Percentiles rank a stretch among this genome's conserved stretches.
phyloP scores from a whole-genome alignment of 2,329 filamentous ascomycete species.

The Gnomoniopsis smithogilvyi region DNA sequence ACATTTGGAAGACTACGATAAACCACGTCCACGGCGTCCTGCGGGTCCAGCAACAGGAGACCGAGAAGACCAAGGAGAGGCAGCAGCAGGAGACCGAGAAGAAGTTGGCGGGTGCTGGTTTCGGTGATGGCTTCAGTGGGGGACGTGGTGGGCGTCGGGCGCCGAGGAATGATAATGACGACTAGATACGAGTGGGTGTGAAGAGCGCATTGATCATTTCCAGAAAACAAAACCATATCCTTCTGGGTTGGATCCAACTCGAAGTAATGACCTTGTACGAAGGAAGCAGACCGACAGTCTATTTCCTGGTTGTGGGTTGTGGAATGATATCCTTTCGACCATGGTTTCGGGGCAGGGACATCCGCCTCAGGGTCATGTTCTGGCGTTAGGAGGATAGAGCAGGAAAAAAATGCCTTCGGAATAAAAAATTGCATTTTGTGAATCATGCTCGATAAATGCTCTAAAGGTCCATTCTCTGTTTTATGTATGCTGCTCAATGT shows the following conservation, averaged over 20 bases:
- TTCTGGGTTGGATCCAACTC: neutral
- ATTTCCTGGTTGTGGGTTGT: neutral
- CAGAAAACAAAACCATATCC: neutral
- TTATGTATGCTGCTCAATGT: constrained; percentile 1
- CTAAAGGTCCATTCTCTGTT: neutral
- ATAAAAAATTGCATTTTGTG: constrained; percentile 18
- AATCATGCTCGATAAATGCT: constrained; percentile 4
- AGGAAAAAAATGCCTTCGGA: constrained; percentile 17
- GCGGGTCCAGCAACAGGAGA: constrained; percentile 76
- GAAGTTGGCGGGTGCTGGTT: constrained; percentile 44
- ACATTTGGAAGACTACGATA: constrained; percentile 85
- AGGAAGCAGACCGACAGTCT: neutral
- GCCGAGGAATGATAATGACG: constrained; percentile 15
- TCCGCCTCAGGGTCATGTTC: constrained; percentile 5
- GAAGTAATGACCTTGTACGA: constrained; percentile 2
- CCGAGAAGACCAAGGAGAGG: constrained; percentile 73
- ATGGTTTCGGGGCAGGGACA: neutral
- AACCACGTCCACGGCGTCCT: constrained; percentile 75
- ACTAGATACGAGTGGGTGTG: constrained; percentile 7
- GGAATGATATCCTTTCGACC: constrained; percentile 1
- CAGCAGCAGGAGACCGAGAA: constrained; percentile 67
- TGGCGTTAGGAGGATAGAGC: constrained; percentile 19
- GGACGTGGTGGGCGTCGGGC: constrained; percentile 24
- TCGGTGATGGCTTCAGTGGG: constrained; percentile 30
- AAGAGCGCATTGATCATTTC: neutral